phyloP scores from a whole-genome alignment of 1,284 basidiomycete species.

The Naganishia sp. region DNA sequence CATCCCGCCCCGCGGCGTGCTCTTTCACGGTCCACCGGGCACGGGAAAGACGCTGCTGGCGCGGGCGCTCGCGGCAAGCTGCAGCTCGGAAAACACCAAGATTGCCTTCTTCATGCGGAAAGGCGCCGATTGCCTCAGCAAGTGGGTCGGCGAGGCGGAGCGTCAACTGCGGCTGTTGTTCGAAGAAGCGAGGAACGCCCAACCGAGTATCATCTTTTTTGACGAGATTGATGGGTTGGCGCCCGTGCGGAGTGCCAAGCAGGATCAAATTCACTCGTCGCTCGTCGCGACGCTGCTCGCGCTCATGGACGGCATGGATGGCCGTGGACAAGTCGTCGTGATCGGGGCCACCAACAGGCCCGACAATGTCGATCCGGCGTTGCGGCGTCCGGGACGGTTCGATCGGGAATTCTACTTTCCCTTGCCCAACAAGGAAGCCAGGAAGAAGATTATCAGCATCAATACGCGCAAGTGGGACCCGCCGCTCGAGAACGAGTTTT shows the following conservation, averaged over 20 bases:
- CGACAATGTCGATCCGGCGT: constrained; percentile 93
- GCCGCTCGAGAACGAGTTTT: constrained; percentile 66
- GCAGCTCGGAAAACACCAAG: constrained; percentile 81
- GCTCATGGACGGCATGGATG: constrained; percentile 99
- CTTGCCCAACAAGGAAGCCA: constrained; percentile 77
- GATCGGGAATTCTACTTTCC: constrained; percentile 99
- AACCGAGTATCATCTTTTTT: constrained; percentile 99
- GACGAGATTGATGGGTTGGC: constrained; percentile 99
- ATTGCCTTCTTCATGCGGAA: constrained; percentile 99
- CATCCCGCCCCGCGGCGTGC: constrained; percentile 92
- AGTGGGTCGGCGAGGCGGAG: constrained; percentile 99
- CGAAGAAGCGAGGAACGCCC: constrained; percentile 88
- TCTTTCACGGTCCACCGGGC: constrained; percentile 95
- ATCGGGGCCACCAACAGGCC: constrained; percentile 98
- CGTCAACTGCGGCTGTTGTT: constrained; percentile 92
- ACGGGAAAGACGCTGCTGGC: constrained; percentile 93
- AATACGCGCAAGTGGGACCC: constrained; percentile 91
- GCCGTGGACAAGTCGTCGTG: constrained; percentile 92
- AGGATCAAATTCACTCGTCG: constrained; percentile 98
- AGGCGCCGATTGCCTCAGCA: constrained; percentile 95
- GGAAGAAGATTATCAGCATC: constrained; percentile 86
- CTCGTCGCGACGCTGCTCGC: constrained; percentile 96
- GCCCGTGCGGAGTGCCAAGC: constrained; percentile 94
- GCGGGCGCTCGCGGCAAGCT: constrained; percentile 90
- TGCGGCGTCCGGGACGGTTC: constrained; percentile 91